phyloP scores from a whole-genome alignment of 2,329 filamentous ascomycete species.

The Aspergillus jensenii region DNA sequence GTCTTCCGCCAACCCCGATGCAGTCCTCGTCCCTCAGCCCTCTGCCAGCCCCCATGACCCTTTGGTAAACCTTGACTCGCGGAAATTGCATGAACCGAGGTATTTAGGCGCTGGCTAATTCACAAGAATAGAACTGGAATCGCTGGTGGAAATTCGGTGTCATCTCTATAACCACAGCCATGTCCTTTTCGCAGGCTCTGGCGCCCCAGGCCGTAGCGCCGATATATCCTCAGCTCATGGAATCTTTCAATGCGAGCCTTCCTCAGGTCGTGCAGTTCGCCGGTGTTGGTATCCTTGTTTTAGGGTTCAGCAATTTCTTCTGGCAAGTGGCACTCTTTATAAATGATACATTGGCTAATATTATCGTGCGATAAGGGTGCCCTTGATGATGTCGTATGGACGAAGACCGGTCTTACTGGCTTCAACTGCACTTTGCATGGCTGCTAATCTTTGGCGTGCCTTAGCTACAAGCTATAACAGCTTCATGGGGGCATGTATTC shows the following conservation, averaged over 20 bases:
- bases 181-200: constrained; percentile 55
- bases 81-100: too few species aligned
- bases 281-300: constrained; percentile 56
- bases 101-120: too few species aligned
- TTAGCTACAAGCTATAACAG: constrained; percentile 57
- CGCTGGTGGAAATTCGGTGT: constrained; percentile 50
- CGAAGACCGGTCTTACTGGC: constrained; percentile 55
- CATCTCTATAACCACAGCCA: constrained; percentile 48
- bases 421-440: constrained; percentile 55
- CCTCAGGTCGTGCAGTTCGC: constrained; percentile 58
- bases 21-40: constrained; percentile 54
- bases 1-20: constrained; percentile 37
- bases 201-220: constrained; percentile 57
- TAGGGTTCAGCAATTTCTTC: constrained; percentile 62
- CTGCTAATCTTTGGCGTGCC: constrained; percentile 59
- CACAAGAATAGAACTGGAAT: constrained; percentile 45
- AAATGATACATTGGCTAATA: too few species aligned
- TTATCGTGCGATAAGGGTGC: too few species aligned
- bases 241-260: constrained; percentile 55
- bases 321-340: constrained; percentile 42
- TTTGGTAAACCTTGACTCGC: constrained; percentile 26
- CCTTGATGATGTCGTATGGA: constrained; percentile 43
- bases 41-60: constrained; percentile 49
- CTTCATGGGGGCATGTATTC: constrained; percentile 63
- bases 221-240: constrained; percentile 60